Conservation (phyloP, 768 basidiomycete genomes). For the Leccinum fibrillosum region DNA sequence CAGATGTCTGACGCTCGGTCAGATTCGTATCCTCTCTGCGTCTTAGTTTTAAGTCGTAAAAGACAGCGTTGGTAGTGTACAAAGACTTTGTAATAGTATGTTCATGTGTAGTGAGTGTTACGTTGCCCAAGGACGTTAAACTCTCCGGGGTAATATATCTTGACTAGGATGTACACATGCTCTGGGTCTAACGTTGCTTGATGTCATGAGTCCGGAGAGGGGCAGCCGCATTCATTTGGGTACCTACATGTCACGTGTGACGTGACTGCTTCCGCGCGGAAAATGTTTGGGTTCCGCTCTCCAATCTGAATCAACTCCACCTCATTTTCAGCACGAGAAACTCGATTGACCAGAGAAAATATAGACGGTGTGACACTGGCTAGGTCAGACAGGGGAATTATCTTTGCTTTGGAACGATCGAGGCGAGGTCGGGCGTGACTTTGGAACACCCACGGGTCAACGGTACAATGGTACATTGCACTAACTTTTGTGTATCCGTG, state of each 20-base stretch:
- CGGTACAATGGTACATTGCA: not conserved
- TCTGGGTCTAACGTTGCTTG: too few species aligned
- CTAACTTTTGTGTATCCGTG: not conserved
- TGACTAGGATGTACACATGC: not conserved
- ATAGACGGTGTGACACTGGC: not conserved
- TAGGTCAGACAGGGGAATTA: not conserved
- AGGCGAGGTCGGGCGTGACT: not conserved
- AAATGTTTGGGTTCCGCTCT: not conserved
- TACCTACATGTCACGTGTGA: not conserved
- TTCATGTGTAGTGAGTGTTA: not conserved
- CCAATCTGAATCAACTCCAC: not conserved
- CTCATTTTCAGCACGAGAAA: not conserved
- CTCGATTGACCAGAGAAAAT: not conserved
- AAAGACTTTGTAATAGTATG: not conserved
- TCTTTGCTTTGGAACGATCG: not conserved
- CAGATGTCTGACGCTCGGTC: not conserved
- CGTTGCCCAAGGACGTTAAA: not conserved
- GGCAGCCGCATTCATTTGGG: not conserved
- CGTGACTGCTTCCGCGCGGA: not conserved
- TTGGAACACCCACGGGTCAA: not conserved
- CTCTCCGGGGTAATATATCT: not conserved
- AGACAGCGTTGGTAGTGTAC: not conserved
- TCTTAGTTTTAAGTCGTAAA: too few species aligned
- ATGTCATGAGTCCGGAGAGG: too few species aligned
- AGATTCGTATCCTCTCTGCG: not conserved